These are phyloP conservation scores for Fusarium buharicum DNA, from an alignment of 2,329 filamentous ascomycete species.

Conservation along the genomic window DNA sequence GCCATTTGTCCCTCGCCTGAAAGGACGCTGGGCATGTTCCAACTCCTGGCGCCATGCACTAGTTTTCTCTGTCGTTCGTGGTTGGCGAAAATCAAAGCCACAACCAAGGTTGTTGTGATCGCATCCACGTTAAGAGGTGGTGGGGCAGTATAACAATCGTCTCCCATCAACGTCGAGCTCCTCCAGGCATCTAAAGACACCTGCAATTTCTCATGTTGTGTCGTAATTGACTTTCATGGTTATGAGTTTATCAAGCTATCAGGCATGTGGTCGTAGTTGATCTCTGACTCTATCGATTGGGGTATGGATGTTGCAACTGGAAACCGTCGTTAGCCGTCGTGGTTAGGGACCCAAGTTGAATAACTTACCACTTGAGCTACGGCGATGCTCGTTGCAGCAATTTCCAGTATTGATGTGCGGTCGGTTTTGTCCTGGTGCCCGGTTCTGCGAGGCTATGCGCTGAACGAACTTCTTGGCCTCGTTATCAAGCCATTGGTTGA, in stretches of 20 bases:
- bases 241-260: constrained; percentile 47
- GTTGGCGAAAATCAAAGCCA: constrained; percentile 27
- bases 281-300: constrained; percentile 22
- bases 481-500: constrained; percentile 63
- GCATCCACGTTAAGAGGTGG: not conserved
- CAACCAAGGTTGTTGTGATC: not conserved
- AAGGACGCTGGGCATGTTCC: not conserved
- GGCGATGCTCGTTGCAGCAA: not conserved
- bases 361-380: constrained; percentile 21
- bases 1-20: not conserved
- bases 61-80: not conserved
- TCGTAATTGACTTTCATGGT: not conserved
- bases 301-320: constrained; percentile 6
- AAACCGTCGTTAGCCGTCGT: not conserved
- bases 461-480: constrained; percentile 62
- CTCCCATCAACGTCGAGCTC: not conserved
- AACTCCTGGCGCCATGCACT: not conserved
- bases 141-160: not conserved
- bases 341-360: not conserved
- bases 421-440: not conserved
- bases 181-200: not conserved
- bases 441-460: constrained; percentile 23
- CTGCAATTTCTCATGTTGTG: too few species aligned
- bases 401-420: not conserved
- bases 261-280: constrained; percentile 54